Conservation (phyloP, 176 grass and related monocot genomes). For the Carex littledalei region DNA sequence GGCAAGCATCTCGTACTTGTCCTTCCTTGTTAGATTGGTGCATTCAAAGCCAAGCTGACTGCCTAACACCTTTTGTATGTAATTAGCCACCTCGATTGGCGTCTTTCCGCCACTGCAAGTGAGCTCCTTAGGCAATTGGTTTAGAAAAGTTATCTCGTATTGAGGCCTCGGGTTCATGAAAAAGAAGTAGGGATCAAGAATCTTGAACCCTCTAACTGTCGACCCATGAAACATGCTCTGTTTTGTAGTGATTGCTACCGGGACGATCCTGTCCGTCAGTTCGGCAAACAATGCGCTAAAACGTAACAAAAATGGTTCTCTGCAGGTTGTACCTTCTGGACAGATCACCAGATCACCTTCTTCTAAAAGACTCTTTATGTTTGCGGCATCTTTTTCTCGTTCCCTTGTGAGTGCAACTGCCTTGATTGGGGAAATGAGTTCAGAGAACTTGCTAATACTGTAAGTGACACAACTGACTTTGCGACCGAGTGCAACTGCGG, state of each 20-base stretch:
- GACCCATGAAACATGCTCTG: conserved; percentile 90
- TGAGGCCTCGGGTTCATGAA: conserved; percentile 94
- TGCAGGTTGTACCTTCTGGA: conserved; percentile 96
- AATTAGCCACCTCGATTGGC: conserved; percentile 92
- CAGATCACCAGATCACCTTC: conserved; percentile 93
- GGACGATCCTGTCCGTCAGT: conserved; percentile 93
- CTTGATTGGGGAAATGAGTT: conserved; percentile 95
- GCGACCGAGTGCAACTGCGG: conserved; percentile 73
- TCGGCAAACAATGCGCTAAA: conserved; percentile 99
- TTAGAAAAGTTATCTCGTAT: conserved; percentile 93
- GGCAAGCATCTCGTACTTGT: conserved; percentile 87
- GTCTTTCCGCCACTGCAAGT: conserved; percentile 67
- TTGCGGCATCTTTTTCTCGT: conserved; percentile 71
- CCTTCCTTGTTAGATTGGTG: conserved; percentile 83
- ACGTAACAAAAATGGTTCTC: conserved; percentile 79
- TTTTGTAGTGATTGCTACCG: conserved; percentile 77
- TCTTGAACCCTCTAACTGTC: conserved; percentile 71
- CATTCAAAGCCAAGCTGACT: conserved; percentile 82
- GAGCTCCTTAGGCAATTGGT: conserved; percentile 69
- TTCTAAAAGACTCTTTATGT: conserved; percentile 76
- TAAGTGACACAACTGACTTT: conserved; percentile 96
- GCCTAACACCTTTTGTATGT: conserved; percentile 81
- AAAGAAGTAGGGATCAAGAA: conserved; percentile 91
- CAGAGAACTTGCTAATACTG: conserved; percentile 95
- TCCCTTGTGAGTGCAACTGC: conserved; percentile 73